These are phyloP conservation scores for Cyclotella choctawhatcheeana DNA, from an alignment of 108 stramenopile genomes.

Conservation along the genomic window DNA sequence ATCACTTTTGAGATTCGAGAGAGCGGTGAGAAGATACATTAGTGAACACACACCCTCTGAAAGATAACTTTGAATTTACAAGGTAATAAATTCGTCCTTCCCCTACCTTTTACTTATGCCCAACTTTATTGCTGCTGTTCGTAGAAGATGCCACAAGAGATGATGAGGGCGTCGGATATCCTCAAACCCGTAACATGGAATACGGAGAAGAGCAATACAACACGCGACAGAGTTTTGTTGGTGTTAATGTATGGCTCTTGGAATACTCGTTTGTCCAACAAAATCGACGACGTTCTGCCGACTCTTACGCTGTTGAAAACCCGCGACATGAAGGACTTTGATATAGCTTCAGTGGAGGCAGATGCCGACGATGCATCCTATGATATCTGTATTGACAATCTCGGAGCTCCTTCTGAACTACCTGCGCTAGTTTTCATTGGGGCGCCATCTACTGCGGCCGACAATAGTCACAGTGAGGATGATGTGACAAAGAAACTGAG, in stretches of 20 bases:
- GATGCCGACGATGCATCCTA: conserved; percentile 35
- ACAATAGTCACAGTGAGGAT: background rate
- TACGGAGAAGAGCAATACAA: background rate
- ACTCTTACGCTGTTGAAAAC: conserved; percentile 8
- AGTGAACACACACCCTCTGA: too few relatives aligned
- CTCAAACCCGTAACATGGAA: conserved; percentile 18
- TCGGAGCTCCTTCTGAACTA: conserved; percentile 36
- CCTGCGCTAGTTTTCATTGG: conserved; percentile 32
- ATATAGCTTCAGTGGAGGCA: conserved; percentile 19
- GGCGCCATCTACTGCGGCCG: background rate
- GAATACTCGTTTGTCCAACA: conserved; percentile 20
- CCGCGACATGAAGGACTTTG: conserved; percentile 1
- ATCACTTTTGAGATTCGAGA: too few relatives aligned
- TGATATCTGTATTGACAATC: conserved; percentile 22
- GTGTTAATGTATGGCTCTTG: conserved; percentile 44
- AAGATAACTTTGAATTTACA: too few relatives aligned
- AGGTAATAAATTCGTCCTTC: too few relatives aligned
- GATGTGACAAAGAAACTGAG: background rate
- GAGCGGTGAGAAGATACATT: too few relatives aligned
- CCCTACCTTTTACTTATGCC: too few relatives aligned
- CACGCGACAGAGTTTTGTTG: conserved; percentile 1
- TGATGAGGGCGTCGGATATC: conserved; percentile 25
- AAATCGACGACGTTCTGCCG: background rate
- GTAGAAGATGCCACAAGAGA: too few relatives aligned
- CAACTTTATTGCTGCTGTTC: too few relatives aligned